Evolutionary conservation across 2,329 filamentous ascomycete species (phyloP).

Genomic region (Cytospora mali): DNA sequence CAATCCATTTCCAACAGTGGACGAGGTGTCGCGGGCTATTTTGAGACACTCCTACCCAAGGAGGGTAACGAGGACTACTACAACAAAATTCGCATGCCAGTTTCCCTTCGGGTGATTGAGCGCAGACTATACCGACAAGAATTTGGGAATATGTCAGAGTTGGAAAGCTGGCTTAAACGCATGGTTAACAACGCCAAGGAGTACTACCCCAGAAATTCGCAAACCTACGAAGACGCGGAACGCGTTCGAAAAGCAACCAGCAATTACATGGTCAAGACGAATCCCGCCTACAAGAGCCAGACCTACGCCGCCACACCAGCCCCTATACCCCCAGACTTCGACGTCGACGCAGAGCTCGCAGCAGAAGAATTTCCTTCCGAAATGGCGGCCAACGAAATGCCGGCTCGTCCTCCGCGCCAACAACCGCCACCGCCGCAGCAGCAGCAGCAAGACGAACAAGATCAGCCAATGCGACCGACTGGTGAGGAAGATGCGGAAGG

Average conservation of each 20-base stretch:
- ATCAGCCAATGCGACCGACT: constrained; percentile 7
- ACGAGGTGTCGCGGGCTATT: constrained; percentile 73
- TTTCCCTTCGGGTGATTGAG: constrained; percentile 78
- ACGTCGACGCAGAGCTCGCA: constrained; percentile 23
- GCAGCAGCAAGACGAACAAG: constrained; percentile 5
- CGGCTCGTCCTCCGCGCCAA: constrained; percentile 14
- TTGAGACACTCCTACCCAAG: constrained; percentile 70
- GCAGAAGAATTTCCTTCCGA: constrained; percentile 23
- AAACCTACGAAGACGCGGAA: constrained; percentile 81
- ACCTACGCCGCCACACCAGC: constrained; percentile 73
- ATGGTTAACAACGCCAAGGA: constrained; percentile 88
- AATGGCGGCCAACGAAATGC: constrained; percentile 13
- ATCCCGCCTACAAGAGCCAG: constrained; percentile 75
- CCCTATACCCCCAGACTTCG: constrained; percentile 64
- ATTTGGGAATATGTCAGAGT: constrained; percentile 70
- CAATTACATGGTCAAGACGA: constrained; percentile 84
- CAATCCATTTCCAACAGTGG: constrained; percentile 53
- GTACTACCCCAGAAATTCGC: constrained; percentile 73
- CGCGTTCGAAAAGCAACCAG: constrained; percentile 82
- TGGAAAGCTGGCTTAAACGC: constrained; percentile 86
- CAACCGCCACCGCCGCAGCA: constrained; percentile 16
- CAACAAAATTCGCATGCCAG: constrained; percentile 72
- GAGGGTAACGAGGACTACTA: constrained; percentile 75
- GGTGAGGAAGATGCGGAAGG: constrained; percentile 32
- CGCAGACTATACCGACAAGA: constrained; percentile 68